Base-by-base conservation (phyloP, 2,329 filamentous ascomycete species). In the Sporothrix phasma region DNA sequence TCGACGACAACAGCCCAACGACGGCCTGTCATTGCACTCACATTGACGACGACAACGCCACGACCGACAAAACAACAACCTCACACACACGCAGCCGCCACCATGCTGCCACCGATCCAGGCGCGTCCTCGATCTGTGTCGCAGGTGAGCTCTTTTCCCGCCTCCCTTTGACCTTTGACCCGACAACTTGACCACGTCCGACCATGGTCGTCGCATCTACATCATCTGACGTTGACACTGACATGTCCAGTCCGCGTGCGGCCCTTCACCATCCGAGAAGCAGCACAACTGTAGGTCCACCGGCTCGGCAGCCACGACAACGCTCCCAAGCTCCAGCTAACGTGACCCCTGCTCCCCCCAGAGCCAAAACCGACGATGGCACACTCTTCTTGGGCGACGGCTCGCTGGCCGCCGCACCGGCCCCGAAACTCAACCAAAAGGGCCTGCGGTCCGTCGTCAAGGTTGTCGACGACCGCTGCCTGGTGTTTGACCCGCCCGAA, bases 401-500 rank as follows among this genome's bases (percentile, higher is more conserved):
- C 66, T 97, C 93, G 19, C 81, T 99, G 64, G 94, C 94, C n/a
- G 89, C 85, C 53, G 87, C 84, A 15, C 92, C 93, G 0, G 84
- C 90, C 1, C 92, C 92, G 0, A 96, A 93, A 73, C 82, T 96
- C 37, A 85, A 88, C 66, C 86, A 90, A 70, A 92, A 92, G 71
- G 94, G 95, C 7, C 86, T 99, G 64, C 84, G 92, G 71, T 87
- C 90, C 1, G 92, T 99, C 62, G 89, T 99, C 77, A 97, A 97
- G 76, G 92, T 99, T 22, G 84, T 99, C 62, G 95, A 99, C 73
- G 92, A 97, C 73, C 89, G 90, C 72, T 97, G 94, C 79, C 79
- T 99, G 74, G 87, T 99, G 37, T 99, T 99, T 74, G 94, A 99
- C 71, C 94, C 94, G 7, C 94, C 94, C 47, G 94, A 99, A 76